phyloP scores from a whole-genome alignment of 495 filamentous ascomycete genomes.

The Aspergillus biplanus region DNA sequence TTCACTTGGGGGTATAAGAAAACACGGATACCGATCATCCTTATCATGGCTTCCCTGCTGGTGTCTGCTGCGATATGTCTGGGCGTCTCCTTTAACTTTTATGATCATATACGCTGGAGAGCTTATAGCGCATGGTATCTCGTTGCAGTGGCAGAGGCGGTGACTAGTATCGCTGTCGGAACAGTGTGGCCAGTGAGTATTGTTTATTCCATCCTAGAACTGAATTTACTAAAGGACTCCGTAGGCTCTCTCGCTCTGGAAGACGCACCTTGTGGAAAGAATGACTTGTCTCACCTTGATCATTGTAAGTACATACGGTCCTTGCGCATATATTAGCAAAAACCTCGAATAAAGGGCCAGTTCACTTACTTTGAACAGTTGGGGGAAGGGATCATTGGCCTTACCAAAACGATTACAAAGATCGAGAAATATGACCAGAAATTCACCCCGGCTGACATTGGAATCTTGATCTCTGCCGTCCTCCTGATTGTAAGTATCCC shows the following conservation, averaged over 20 bases:
- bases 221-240: not conserved
- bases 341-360: not conserved
- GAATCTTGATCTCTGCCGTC: constrained; percentile 1
- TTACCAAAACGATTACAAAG: constrained; percentile 5
- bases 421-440: constrained; percentile 5
- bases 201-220: not conserved
- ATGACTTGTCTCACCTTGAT: constrained; percentile 14
- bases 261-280: constrained; percentile 10
- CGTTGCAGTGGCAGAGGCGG: not conserved
- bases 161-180: constrained; percentile 2
- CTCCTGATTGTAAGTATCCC: not conserved
- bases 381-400: constrained; percentile 11
- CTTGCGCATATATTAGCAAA: not conserved
- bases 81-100: constrained; percentile 8
- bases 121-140: constrained; percentile 1
- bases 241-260: constrained; percentile 5
- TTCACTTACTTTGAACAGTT: not conserved
- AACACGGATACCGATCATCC: not conserved
- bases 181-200: not conserved
- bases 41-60: not conserved
- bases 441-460: constrained; percentile 3
- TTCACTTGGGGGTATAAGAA: constrained; percentile 8
- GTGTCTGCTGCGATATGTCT: constrained; percentile 1
- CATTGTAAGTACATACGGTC: constrained; percentile 1
- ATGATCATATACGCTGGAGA: not conserved